phyloP scores from a whole-genome alignment of 2,329 filamentous ascomycete genomes.

The Aspergillus tubingensis region DNA sequence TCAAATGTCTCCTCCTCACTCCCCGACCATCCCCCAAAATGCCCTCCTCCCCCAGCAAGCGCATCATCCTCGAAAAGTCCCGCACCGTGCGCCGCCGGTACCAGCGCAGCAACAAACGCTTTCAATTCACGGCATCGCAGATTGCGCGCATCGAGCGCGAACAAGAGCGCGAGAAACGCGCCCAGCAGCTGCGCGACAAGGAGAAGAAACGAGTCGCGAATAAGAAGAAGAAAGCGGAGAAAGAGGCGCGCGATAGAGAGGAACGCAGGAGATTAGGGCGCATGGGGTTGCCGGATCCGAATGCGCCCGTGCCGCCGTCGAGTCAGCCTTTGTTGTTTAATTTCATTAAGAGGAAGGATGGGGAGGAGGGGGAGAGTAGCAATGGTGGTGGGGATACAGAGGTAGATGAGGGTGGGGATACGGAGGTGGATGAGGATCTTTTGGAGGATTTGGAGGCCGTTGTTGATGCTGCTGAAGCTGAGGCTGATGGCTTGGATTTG shows the following conservation, averaged over 20 bases:
- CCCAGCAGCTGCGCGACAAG: slow-evolving; percentile 40
- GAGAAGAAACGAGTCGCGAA: slow-evolving; percentile 37
- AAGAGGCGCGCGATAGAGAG: slow-evolving; percentile 37
- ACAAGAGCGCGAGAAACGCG: slow-evolving; percentile 43
- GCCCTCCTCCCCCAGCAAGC: slow-evolving; percentile 30
- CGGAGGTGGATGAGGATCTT: slow-evolving; percentile 25
- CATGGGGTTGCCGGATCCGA: slow-evolving; percentile 34
- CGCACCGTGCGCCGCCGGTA: slow-evolving; percentile 41
- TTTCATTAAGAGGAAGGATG: slow-evolving; percentile 28
- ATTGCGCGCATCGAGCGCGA: slow-evolving; percentile 44
- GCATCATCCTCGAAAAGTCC: slow-evolving; percentile 42
- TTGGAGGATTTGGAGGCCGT: not conserved
- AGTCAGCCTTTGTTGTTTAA: slow-evolving; percentile 39
- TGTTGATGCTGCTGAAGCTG: not conserved
- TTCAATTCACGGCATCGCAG: slow-evolving; percentile 38
- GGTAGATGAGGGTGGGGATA: slow-evolving; percentile 6
- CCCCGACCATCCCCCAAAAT: slow-evolving; percentile 22
- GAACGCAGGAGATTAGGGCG: slow-evolving; percentile 28
- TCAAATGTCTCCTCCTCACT: slow-evolving; percentile 4
- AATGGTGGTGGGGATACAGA: not conserved
- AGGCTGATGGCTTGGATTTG: not conserved
- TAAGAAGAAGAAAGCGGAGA: slow-evolving; percentile 39
- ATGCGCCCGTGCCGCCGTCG: slow-evolving; percentile 31
- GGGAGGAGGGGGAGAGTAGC: not conserved
- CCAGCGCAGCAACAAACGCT: slow-evolving; percentile 41